Conservation (phyloP, 192 early-diverging fungal species). For the Funneliformis geosporum region DNA sequence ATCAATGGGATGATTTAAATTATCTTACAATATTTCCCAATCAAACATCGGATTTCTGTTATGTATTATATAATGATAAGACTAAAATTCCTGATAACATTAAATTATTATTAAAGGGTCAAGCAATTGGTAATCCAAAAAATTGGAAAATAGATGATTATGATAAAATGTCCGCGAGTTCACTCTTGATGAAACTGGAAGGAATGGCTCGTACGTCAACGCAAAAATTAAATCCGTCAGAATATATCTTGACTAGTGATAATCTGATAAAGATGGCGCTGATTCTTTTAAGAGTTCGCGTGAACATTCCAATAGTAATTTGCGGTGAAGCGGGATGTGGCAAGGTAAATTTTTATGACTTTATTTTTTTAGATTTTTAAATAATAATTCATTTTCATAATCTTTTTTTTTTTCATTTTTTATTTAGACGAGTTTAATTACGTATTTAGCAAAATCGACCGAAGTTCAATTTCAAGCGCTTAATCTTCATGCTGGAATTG, state of each 20-base stretch:
- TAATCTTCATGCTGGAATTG: conserved; percentile 19
- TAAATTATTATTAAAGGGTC: background rate
- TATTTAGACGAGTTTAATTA: conserved; percentile 19
- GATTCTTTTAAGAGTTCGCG: conserved; percentile 17
- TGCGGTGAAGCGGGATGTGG: conserved; percentile 27
- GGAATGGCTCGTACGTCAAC: conserved; percentile 10
- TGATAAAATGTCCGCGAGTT: background rate
- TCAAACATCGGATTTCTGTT: background rate
- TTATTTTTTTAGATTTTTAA: too few species aligned
- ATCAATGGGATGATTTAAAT: background rate
- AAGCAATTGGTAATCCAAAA: background rate
- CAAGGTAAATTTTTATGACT: conserved; percentile 7
- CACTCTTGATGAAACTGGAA: conserved; percentile 1
- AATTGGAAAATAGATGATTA: conserved; percentile 10
- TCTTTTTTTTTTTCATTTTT: background rate
- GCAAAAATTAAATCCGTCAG: background rate
- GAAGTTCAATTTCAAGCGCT: conserved; percentile 8
- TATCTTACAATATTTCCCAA: conserved; percentile 9
- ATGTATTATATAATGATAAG: conserved; percentile 4
- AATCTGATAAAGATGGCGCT: conserved; percentile 29
- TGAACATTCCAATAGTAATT: conserved; percentile 25
- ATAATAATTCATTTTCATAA: too few species aligned
- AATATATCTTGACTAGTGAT: conserved; percentile 19
- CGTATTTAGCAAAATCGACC: background rate
- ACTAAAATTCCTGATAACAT: background rate